phyloP scores from a whole-genome alignment of 1,139 yeast species.

The Magnusiomyces tetraspermus region DNA sequence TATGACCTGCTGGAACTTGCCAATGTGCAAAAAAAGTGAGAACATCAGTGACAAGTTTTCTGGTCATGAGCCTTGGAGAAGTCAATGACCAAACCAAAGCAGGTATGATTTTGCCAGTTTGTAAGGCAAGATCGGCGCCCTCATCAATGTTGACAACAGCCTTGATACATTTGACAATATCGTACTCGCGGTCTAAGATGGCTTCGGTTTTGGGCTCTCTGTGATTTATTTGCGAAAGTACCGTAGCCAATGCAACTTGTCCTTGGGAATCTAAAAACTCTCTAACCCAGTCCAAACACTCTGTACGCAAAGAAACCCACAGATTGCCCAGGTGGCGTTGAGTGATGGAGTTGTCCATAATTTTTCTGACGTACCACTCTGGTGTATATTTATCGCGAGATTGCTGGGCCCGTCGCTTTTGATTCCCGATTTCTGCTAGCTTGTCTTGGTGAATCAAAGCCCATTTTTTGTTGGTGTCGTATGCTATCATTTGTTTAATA shows the following conservation, averaged over 20 bases:
- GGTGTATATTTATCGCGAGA: slow-evolving; percentile 45
- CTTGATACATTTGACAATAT: slow-evolving; percentile 53
- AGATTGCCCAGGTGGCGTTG: slow-evolving; percentile 68
- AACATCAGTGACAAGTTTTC: slow-evolving; percentile 76
- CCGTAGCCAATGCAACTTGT: slow-evolving; percentile 68
- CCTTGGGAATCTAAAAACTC: slow-evolving; percentile 79
- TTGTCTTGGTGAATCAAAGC: slow-evolving; percentile 84
- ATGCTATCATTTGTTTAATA: slow-evolving; percentile 66
- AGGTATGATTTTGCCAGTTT: slow-evolving; percentile 43
- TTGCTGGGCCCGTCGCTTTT: slow-evolving; percentile 33
- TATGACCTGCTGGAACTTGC: slow-evolving; percentile 46
- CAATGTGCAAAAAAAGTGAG: slow-evolving; percentile 46
- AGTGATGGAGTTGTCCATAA: slow-evolving; percentile 62
- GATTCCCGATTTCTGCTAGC: slow-evolving; percentile 62
- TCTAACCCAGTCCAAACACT: slow-evolving; percentile 85
- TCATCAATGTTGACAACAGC: slow-evolving; percentile 47
- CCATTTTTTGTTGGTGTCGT: slow-evolving; percentile 79
- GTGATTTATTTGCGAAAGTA: slow-evolving; percentile 39
- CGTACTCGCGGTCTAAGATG: slow-evolving; percentile 48
- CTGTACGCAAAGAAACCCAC: slow-evolving; percentile 88
- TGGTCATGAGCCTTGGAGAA: slow-evolving; percentile 58
- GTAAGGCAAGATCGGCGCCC: slow-evolving; percentile 50
- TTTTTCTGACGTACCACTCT: slow-evolving; percentile 64
- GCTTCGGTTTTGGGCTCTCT: slow-evolving; percentile 31
- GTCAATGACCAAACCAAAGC: slow-evolving; percentile 53